Conservation (phyloP, 768 basidiomycete species). For the Strobilomyces dryophilus region DNA sequence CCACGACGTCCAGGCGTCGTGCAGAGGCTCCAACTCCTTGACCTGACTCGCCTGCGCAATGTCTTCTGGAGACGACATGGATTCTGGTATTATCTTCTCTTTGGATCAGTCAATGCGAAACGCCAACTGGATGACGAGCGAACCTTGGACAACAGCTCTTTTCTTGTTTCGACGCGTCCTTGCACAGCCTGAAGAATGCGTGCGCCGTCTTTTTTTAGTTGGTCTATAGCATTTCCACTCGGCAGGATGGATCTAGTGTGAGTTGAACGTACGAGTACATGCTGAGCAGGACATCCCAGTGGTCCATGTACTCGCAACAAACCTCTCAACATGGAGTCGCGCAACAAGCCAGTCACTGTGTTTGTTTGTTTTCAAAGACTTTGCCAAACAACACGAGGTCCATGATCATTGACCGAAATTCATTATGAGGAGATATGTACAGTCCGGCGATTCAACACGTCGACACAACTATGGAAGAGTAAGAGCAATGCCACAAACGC, state of each 20-base stretch:
- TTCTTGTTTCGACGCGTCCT: slow-evolving; percentile 49
- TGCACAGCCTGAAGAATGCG: slow-evolving; percentile 53
- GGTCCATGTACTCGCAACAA: slow-evolving; percentile 12
- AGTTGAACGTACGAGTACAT: slow-evolving; percentile 5
- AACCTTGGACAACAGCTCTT: slow-evolving; percentile 41
- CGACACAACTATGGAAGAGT: too few species aligned
- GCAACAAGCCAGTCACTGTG: too few species aligned
- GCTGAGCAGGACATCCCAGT: slow-evolving; percentile 12
- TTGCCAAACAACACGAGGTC: too few species aligned
- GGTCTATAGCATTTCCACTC: slow-evolving; percentile 12
- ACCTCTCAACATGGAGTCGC: slow-evolving; percentile 6
- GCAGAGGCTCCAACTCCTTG: slow-evolving; percentile 67
- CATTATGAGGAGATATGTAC: too few species aligned
- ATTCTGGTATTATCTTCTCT: slow-evolving; percentile 47
- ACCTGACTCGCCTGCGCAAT: slow-evolving; percentile 55
- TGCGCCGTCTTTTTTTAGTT: slow-evolving; percentile 41
- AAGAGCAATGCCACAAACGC: too few species aligned
- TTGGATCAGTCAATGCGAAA: background rate
- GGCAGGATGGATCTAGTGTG: slow-evolving; percentile 12
- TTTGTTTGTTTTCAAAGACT: too few species aligned
- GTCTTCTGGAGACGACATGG: slow-evolving; percentile 51
- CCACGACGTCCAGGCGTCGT: slow-evolving; percentile 68
- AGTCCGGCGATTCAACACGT: too few species aligned
- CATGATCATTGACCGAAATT: too few species aligned
- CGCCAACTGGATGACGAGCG: background rate